Base-by-base conservation (phyloP, 108 stramenopile genomes). In the Conticribra guillardii region DNA sequence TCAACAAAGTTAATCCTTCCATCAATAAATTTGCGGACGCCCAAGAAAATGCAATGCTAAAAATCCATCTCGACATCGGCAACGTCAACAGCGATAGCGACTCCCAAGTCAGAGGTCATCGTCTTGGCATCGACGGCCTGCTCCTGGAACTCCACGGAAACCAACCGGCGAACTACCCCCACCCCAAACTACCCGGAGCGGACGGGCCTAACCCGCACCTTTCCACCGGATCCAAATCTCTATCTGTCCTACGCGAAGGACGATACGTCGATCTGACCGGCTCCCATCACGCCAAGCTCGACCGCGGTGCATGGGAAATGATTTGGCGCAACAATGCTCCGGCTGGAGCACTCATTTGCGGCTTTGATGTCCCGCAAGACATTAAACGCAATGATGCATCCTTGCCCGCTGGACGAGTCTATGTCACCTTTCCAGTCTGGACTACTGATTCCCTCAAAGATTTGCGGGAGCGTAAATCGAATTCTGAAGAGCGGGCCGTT, bases 131-230 rank as follows among this genome's bases (percentile, higher is more conserved):
- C 47, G 53, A 74, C 48, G 76, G 76, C 22, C 37, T 81, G 8
- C 51, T 58, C 11, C 64, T 82, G 22, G 66, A 73, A 26, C 65
- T 82, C 11, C 71, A 64, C 51, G 76, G 76, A 30, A 49, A 64
- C 2, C 30, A 66, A 30, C 24, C 27, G 2, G 66, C 78, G 14
- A 55, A 60, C 26, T 59, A 74, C 17, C 24, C 18, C 1, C 73
- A 79, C 64, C 74, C 70, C 21, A 76, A 51, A 5, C 41, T 89
- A 54, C 89, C 89, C 4, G 89, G 89, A 19, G 70, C 76, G 18
- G 46, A 90, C 41, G 89, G 89, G 8, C 86, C 89, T 1, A 81
- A 87, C 48, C 86, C 89, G 28, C 71, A 82, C 29, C 79, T 87
- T 30, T 84, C 83, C 45, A 79, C 77, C 41, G 89, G 89, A 4